Percentiles rank a stretch among this genome's conserved stretches.
phyloP scores from a whole-genome alignment of 805 yeast species.

The Sugiyamaella americana region DNA sequence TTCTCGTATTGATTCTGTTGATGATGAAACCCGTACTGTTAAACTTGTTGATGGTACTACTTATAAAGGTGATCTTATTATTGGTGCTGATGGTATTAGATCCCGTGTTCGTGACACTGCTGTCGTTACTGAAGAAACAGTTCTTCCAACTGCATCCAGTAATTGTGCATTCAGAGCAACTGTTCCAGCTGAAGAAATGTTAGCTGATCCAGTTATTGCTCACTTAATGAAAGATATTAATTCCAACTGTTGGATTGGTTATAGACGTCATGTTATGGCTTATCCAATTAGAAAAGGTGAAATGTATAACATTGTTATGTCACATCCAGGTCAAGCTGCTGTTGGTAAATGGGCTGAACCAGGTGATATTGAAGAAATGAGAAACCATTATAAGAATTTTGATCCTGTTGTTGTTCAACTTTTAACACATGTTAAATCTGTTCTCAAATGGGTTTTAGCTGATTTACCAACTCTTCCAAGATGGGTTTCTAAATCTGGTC shows the following conservation, averaged over 20 bases:
- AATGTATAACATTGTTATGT: conserved; percentile 12
- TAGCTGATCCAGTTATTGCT: conserved; percentile 13
- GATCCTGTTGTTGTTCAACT: conserved; percentile 9
- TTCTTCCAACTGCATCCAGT: conserved; percentile 19
- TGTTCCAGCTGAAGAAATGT: conserved; percentile 8
- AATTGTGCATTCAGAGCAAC: conserved; percentile 12
- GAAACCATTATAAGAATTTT: conserved; percentile 8
- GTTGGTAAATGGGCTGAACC: conserved; percentile 12
- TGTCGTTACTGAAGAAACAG: conserved; percentile 11
- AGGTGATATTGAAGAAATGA: conserved; percentile 11
- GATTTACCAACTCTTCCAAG: conserved; percentile 8
- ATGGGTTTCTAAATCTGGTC: conserved; percentile 8
- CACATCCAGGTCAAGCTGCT: conserved; percentile 11
- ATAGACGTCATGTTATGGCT: conserved; percentile 10
- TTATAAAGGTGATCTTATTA: background rate
- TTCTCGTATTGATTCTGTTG: conserved; percentile 20
- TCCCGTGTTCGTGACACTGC: background rate
- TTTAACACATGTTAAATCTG: conserved; percentile 5
- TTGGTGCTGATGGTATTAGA: conserved; percentile 12
- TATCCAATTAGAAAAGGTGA: conserved; percentile 12
- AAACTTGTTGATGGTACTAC: conserved; percentile 2
- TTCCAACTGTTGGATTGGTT: conserved; percentile 19
- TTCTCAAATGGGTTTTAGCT: conserved; percentile 11
- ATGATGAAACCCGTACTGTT: conserved; percentile 17
- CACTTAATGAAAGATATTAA: conserved; percentile 28